Base-by-base conservation (phyloP, 2,329 filamentous ascomycete species). In the Neofusicoccum sp. region DNA sequence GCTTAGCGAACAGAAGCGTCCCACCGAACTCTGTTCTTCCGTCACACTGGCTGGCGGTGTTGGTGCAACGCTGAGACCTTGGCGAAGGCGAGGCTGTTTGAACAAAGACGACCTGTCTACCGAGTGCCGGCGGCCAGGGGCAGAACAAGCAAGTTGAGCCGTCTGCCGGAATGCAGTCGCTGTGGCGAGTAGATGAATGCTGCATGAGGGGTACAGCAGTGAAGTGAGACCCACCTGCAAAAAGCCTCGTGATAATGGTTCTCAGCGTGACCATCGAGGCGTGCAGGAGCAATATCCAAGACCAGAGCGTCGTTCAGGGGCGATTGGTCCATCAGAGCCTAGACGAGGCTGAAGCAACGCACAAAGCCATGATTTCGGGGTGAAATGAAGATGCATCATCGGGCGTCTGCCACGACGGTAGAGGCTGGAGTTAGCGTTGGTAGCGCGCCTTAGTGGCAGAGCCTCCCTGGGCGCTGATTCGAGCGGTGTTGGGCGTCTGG, bases 361-460 rank as follows among this genome's bases (percentile, higher is more conserved):
- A 43, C 51, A 28, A 54, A 43, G 51, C 51, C 51, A 43, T 40
- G 36, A 9, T 7, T n/a, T 43, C 51, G 51, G 36, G n/a, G 12
- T 24, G 38, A 56, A 56, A 56, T 56, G 51, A 56, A 33, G 51
- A 43, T 36, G 49, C 49, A 54, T 41, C 49, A 40, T 28, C 36
- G 36, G 26, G 49, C 33, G 34, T 20, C 49, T 54, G 49, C 34
- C 49, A 54, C 49, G 33, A 20, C 38, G 51, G 38, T 16, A 43
- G 38, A 56, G 51, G 51, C 51, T 40, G 49, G 26, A 30, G 11
- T 24, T 43, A 43, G 51, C 9, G 26, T 43, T 26, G 38, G 51
- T 43, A 34, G 38, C 16, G 51, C 36, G 49, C 16, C 6, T 4
- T 2, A 41, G 34, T 30, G 4, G 11, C 20, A 31, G 34, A 30